Conservation (phyloP, 2,329 filamentous ascomycete genomes). For the Chaetomium sp. region DNA sequence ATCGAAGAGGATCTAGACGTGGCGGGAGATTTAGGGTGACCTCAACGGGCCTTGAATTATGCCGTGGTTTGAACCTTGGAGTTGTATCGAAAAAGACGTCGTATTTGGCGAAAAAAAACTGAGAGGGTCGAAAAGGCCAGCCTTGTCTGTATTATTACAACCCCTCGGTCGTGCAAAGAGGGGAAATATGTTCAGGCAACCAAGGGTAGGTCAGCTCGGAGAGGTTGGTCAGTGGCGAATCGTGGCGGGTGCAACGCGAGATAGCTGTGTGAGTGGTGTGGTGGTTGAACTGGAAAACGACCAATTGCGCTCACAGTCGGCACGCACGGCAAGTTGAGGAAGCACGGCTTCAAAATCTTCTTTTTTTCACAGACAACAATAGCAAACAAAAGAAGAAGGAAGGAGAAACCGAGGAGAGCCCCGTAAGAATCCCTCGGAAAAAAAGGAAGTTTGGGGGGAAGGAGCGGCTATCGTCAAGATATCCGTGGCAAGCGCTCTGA, state of each 20-base stretch:
- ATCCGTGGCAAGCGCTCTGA: no score
- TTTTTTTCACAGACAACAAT: background rate
- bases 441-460: no score
- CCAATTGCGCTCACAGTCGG: slow-evolving; percentile 11
- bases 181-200: background rate
- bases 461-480: no score
- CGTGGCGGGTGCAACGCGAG: slow-evolving; percentile 1
- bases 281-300: slow-evolving; percentile 7
- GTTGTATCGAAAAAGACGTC: background rate
- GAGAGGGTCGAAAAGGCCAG: background rate
- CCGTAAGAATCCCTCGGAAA: background rate
- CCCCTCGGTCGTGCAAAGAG: background rate
- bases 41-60: background rate
- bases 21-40: background rate
- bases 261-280: background rate
- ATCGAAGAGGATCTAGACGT: background rate
- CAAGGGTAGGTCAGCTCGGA: background rate
- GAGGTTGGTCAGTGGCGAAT: slow-evolving; percentile 6
- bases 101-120: background rate
- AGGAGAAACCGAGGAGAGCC: background rate
- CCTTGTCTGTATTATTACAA: background rate
- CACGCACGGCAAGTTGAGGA: slow-evolving; percentile 13
- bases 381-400: slow-evolving; percentile 4
- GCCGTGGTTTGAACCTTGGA: background rate
- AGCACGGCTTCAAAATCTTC: slow-evolving; percentile 19